Percentiles rank a stretch among this genome's conserved stretches.
Conservation (phyloP, 257 asterid species). For the Rauvolfia tetraphylla region DNA sequence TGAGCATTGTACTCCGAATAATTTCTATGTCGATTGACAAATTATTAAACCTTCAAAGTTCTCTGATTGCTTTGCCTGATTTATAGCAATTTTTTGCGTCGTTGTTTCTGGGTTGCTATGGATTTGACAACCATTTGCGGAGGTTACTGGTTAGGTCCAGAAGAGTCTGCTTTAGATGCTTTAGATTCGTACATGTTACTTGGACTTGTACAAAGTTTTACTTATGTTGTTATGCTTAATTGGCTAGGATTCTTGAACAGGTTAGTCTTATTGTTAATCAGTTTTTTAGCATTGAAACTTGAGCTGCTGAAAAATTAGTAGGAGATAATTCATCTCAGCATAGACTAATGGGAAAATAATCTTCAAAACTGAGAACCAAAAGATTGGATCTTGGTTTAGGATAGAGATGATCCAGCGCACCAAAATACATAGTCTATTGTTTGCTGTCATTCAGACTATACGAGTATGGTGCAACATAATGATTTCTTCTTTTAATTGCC, state of each 20-base stretch:
- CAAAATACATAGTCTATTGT: constrained; percentile 45
- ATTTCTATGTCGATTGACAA: constrained; percentile 21
- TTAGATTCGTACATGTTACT: not conserved
- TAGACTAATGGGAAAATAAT: not conserved
- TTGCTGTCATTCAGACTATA: constrained; percentile 24
- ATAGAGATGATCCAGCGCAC: constrained; percentile 20
- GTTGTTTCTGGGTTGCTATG: not conserved
- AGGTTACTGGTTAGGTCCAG: too few species aligned
- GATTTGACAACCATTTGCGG: not conserved
- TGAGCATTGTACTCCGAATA: constrained; percentile 26
- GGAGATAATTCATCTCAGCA: not conserved
- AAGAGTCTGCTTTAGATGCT: not conserved
- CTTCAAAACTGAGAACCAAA: not conserved
- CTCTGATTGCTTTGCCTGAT: constrained; percentile 34
- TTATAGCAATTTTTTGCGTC: not conserved
- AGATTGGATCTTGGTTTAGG: too few species aligned
- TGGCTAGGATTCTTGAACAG: not conserved
- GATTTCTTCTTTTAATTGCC: constrained; percentile 23
- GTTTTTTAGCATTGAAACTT: not conserved
- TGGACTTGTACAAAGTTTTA: not conserved
- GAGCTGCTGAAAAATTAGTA: not conserved
- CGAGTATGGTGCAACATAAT: constrained; percentile 57
- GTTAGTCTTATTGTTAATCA: not conserved
- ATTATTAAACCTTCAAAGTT: constrained; percentile 37
- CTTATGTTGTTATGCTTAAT: not conserved